phyloP scores from a whole-genome alignment of 1,284 basidiomycete species.

The Sporisorium scitamineum region DNA sequence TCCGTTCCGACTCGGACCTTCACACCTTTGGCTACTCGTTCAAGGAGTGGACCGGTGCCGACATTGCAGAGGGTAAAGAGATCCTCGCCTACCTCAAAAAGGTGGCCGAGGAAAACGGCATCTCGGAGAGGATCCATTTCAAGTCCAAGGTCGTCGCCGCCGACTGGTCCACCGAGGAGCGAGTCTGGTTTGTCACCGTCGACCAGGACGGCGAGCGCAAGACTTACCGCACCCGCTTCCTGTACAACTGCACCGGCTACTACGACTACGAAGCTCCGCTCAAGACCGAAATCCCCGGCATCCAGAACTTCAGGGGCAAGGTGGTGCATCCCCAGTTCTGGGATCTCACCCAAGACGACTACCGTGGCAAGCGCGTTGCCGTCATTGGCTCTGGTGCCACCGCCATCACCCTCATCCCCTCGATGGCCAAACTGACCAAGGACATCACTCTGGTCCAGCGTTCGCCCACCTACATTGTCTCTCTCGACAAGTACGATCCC shows the following conservation, averaged over 20 bases:
- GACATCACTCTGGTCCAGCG: conserved; percentile 68
- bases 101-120: conserved; percentile 59
- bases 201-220: conserved; percentile 38
- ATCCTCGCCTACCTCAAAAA: conserved; percentile 62
- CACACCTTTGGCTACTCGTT: conserved; percentile 56
- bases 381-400: conserved; percentile 67
- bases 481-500: conserved; percentile 58
- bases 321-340: conserved; percentile 67
- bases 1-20: conserved; percentile 47
- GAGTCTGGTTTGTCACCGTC: conserved; percentile 54
- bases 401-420: conserved; percentile 65
- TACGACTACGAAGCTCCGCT: conserved; percentile 63
- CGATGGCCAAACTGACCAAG: conserved; percentile 54
- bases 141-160: conserved; percentile 45
- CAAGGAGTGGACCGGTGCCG: conserved; percentile 57
- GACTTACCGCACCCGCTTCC: conserved; percentile 46
- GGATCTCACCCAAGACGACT: conserved; percentile 56
- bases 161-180: conserved; percentile 53
- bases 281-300: conserved; percentile 63
- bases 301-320: conserved; percentile 62
- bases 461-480: conserved; percentile 64
- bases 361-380: conserved; percentile 65
- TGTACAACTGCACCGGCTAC: conserved; percentile 63
- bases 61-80: conserved; percentile 61
- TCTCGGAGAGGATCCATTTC: conserved; percentile 56